Evolutionary conservation across 1,284 basidiomycete genomes (phyloP), one percentile per base, ranked within the genome.

Genomic region (Ceratorhiza oryzae-sativae): DNA sequence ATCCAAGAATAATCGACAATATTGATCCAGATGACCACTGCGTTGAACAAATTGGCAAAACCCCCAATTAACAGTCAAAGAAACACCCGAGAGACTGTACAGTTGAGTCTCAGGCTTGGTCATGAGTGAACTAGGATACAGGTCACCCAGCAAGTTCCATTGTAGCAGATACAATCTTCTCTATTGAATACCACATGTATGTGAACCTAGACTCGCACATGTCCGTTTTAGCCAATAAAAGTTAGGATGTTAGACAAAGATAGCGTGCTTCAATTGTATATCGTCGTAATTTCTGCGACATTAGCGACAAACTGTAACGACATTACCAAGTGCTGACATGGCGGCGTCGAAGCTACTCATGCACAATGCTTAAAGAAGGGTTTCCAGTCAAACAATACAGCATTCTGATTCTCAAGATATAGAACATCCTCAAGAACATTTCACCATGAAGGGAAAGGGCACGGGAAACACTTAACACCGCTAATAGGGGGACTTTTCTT

Each of bases 21-120:
- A n/a, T n/a, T n/a, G n/a, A n/a, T n/a, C n/a, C n/a, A n/a, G n/a
- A n/a, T n/a, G n/a, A n/a, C n/a, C n/a, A n/a, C n/a, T n/a, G n/a
- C n/a, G n/a, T n/a, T n/a, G n/a, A 41, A 36, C 6, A 59, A 23
- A 34, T 74, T 62, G 59, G 20, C 48, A 61, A 55, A 25, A 41
- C 32, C 84, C 88, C 71, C 76, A 91, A 90, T 90, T 90, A 78
- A 92, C 92, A 77, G 92, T 90, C 77, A 92, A 86, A 63, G 90
- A 90, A 74, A 92, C 86, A 75, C 86, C 85, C 36, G 81, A 82
- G 20, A 86, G 78, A 23, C 71, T 48, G 18, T 48, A 42, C 45
- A 49, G 62, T 36, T 23, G 55, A 23, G 62, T 12, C 27, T 53
- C 3, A 30, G 36, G 58, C 1, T 53, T 49, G 30, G 62, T 49